Percentiles rank a stretch among this genome's conserved stretches.
Evolutionary conservation across 2,329 filamentous ascomycete species (phyloP).

Genomic region (Westerdykella aurantiaca): DNA sequence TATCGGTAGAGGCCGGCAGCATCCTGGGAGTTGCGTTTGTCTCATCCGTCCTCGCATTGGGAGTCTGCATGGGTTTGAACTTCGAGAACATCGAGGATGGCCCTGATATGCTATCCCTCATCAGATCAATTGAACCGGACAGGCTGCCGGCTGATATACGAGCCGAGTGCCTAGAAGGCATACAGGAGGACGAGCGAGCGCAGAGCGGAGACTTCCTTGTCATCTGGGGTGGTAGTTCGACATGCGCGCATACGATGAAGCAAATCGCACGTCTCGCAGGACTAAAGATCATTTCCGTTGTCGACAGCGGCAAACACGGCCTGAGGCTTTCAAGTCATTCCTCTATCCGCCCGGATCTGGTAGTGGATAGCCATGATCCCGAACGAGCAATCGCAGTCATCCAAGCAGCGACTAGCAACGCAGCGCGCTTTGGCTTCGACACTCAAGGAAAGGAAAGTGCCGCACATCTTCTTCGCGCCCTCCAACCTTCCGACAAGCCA

Average conservation of each 20-base stretch:
- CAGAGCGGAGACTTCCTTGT: slow-evolving; percentile 62
- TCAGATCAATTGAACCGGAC: slow-evolving; percentile 44
- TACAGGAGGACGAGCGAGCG: slow-evolving; percentile 50
- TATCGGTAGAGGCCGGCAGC: slow-evolving; percentile 53
- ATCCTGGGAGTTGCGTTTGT: slow-evolving; percentile 67
- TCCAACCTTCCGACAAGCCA: slow-evolving; percentile 31
- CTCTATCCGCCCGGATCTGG: slow-evolving; percentile 52
- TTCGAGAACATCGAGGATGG: slow-evolving; percentile 51
- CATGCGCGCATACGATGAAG: slow-evolving; percentile 60
- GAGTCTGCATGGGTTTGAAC: slow-evolving; percentile 64
- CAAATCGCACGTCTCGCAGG: slow-evolving; percentile 65
- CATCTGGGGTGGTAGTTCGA: slow-evolving; percentile 69
- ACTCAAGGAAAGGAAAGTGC: slow-evolving; percentile 62
- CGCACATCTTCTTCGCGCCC: slow-evolving; percentile 49
- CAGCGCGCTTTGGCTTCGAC: slow-evolving; percentile 63
- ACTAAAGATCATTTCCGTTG: slow-evolving; percentile 59
- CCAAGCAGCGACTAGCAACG: slow-evolving; percentile 51
- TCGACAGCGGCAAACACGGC: slow-evolving; percentile 63
- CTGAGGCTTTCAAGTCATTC: slow-evolving; percentile 29
- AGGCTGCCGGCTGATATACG: slow-evolving; percentile 56
- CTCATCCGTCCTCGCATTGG: slow-evolving; percentile 60
- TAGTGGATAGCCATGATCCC: slow-evolving; percentile 64
- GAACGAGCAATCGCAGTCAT: slow-evolving; percentile 62
- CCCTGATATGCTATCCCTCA: slow-evolving; percentile 53
- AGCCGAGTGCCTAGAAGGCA: slow-evolving; percentile 56